phyloP scores from a whole-genome alignment of 768 basidiomycete species.

The Podaxis carcinomalis region DNA sequence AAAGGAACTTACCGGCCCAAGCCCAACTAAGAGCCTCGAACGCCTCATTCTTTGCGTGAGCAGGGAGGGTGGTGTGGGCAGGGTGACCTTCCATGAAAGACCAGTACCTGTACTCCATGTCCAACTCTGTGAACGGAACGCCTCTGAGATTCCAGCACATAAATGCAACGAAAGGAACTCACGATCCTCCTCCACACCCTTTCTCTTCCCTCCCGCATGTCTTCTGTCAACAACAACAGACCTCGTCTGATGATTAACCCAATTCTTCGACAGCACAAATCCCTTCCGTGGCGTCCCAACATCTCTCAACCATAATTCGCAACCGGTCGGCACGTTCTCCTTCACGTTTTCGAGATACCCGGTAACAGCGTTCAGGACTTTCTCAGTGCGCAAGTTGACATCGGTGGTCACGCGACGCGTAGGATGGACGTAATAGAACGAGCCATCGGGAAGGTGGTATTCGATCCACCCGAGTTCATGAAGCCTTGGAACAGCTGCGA shows the following conservation, averaged over 20 bases:
- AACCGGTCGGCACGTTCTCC: conserved; percentile 26
- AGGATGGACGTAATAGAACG: conserved; percentile 67
- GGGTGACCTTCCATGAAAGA: conserved; percentile 76
- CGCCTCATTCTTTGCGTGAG: conserved; percentile 59
- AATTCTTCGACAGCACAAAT: conserved; percentile 40
- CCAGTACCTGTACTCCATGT: conserved; percentile 81
- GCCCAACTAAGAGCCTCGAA: conserved; percentile 77
- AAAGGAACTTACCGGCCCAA: conserved; percentile 52
- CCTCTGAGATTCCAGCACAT: background rate
- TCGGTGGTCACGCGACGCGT: conserved; percentile 64
- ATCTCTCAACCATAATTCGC: conserved; percentile 65
- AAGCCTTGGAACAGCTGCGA: conserved; percentile 27
- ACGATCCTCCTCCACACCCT: conserved; percentile 38
- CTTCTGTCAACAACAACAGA: conserved; percentile 41
- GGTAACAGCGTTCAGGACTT: conserved; percentile 45
- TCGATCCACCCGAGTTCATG: conserved; percentile 71
- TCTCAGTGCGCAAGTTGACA: conserved; percentile 53
- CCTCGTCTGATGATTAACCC: conserved; percentile 64
- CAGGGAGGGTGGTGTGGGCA: conserved; percentile 58
- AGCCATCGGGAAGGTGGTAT: conserved; percentile 69
- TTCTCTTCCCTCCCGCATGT: conserved; percentile 18
- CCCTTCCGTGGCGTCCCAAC: conserved; percentile 23
- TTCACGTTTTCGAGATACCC: conserved; percentile 37
- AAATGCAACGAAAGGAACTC: conserved; percentile 19
- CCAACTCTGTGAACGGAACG: conserved; percentile 47